Conservation (phyloP, 2,329 filamentous ascomycete genomes). For the Sphaerulina musiva region DNA sequence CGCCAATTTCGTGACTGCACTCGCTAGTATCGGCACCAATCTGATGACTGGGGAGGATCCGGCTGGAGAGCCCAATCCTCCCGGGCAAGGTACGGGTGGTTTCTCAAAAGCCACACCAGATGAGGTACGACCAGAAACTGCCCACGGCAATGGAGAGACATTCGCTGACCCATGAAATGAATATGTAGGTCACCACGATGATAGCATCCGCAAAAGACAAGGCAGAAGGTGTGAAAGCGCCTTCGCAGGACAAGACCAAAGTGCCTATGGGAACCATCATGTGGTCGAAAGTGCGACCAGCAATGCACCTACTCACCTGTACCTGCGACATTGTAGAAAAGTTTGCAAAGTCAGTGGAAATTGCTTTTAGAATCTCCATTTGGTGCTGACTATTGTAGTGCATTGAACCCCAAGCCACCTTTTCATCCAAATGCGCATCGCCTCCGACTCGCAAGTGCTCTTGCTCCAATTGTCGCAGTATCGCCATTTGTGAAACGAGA, state of each 20-base stretch:
- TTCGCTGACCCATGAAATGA: neutral
- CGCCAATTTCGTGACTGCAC: conserved; percentile 5
- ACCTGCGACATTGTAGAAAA: conserved; percentile 3
- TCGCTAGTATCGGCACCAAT: conserved; percentile 4
- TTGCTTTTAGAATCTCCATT: neutral
- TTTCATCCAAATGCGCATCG: neutral
- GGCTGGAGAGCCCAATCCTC: conserved; percentile 3
- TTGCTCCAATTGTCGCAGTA: neutral
- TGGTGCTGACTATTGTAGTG: neutral
- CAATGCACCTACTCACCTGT: conserved; percentile 1
- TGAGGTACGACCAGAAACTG: neutral
- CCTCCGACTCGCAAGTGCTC: neutral
- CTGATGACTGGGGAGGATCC: neutral
- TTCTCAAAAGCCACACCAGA: neutral
- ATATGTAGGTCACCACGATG: neutral
- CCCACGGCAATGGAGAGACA: neutral
- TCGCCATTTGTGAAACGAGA: neutral
- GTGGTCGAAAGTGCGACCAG: conserved; percentile 4
- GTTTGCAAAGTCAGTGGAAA: neutral
- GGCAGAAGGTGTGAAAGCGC: conserved; percentile 1
- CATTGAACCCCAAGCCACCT: conserved; percentile 1
- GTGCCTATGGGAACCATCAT: conserved; percentile 9
- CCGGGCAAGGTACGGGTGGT: neutral
- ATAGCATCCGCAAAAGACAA: conserved; percentile 4
- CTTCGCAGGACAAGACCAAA: conserved; percentile 8